Evolutionary conservation across 805 yeast genomes (phyloP), one percentile per base, ranked within the genome.

Genomic region (Pichia scutulata): DNA sequence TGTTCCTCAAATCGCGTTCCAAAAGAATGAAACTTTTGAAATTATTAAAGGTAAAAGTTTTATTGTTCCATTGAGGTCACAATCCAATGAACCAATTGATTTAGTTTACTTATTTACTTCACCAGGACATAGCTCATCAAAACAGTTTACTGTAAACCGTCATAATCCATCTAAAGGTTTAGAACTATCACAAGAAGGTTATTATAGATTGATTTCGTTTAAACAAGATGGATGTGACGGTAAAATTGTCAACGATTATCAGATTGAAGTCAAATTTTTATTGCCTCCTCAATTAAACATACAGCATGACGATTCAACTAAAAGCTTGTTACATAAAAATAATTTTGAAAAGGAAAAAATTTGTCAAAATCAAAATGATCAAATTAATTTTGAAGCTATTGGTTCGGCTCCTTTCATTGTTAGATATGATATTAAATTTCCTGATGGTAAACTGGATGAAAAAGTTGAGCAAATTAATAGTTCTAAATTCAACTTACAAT

Each of bases 341-440:
- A 30, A 36, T n/a, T 63, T 56, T 45, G 41, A 44, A 16, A 55
- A 52, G 26, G 5, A 33, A 3, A 46, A 57, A 2, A 37, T 58
- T 22, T 68, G 72, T 49, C 62, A 63, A 43, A 55, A 58, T n/a
- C 41, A 52, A 5, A 46, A 56, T 3, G 64, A 57, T 3, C 48
- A 57, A 1, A 47, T 66, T 26, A 61, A 57, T 12, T 51, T 86
- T 18, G 67, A 76, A 50, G 63, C 82, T 10, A 62, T 71, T 22
- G 90, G 90, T 18, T 78, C 75, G 43, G 74, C 77, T 1, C 84
- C 87, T 23, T 88, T 88, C 55, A 66, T 76, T n/a, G 68, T 89
- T 24, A 80, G 78, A 39, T 88, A 89, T 62, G 76, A 78, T n/a
- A 66, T 85, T 16, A 68, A 68, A 25, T 67, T 73, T 39, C 90